These are phyloP conservation scores for Endocarpon pusillum DNA, from an alignment of 495 filamentous ascomycete species.

Conservation along the genomic window DNA sequence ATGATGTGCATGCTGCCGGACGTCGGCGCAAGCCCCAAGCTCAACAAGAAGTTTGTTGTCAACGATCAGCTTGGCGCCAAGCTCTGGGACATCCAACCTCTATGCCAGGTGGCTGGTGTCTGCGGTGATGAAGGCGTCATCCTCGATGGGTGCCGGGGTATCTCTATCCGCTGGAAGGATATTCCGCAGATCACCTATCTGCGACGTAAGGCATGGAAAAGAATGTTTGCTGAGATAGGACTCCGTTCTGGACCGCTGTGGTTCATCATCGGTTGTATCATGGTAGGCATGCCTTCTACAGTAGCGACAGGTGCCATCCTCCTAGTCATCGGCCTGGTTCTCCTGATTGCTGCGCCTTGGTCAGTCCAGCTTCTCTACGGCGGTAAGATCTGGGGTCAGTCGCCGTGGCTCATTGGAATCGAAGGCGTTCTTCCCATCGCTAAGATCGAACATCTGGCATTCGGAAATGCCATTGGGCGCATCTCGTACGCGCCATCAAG, in stretches of 20 bases:
- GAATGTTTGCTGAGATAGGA: conserved; percentile 2
- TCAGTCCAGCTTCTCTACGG: conserved; percentile 6
- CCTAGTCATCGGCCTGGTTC: conserved; percentile 1
- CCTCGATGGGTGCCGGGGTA: conserved; percentile 9
- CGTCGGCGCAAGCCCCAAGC: conserved; percentile 4
- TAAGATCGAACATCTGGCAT: conserved; percentile 12
- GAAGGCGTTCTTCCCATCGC: conserved; percentile 12
- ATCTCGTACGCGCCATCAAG: conserved; percentile 3
- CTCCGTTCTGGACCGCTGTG: conserved; percentile 3
- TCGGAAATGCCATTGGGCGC: conserved; percentile 11
- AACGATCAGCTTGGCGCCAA: conserved; percentile 14
- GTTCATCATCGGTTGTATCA: conserved; percentile 9
- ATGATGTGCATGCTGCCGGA: conserved; percentile 18
- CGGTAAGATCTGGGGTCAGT: conserved; percentile 6
- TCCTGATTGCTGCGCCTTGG: conserved; percentile 6
- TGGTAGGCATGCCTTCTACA: conserved; percentile 7
- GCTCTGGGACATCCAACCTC: conserved; percentile 26
- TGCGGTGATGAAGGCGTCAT: conserved; percentile 11
- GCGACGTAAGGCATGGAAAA: conserved; percentile 2
- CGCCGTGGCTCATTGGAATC: conserved; percentile 13
- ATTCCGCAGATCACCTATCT: conserved; percentile 4
- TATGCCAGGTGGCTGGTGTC: conserved; percentile 17
- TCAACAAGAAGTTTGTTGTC: conserved; percentile 8
- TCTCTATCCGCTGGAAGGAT: conserved; percentile 13
- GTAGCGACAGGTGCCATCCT: neutral